Evolutionary conservation across 1,284 basidiomycete genomes (phyloP).

Genomic region (Mycena sp.): DNA sequence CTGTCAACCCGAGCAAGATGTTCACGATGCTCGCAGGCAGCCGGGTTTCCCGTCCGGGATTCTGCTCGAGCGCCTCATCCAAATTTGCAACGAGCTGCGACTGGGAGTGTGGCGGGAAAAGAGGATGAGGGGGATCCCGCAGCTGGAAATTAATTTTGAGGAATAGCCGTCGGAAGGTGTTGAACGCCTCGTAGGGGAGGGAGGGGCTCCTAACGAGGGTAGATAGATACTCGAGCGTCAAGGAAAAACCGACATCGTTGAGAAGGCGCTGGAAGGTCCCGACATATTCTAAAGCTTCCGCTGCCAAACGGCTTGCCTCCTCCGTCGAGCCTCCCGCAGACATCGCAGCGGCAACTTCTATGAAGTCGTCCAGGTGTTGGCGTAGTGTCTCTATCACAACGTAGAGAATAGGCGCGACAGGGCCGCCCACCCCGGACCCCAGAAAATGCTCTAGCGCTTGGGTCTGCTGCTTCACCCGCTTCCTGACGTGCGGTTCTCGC

Average conservation of each 20-base stretch:
- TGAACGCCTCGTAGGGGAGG: constrained; percentile 46
- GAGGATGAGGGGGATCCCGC: not conserved
- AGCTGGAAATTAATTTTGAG: constrained; percentile 37
- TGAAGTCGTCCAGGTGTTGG: constrained; percentile 32
- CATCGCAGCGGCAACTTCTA: constrained; percentile 21
- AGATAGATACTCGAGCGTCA: constrained; percentile 41
- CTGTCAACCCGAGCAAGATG: constrained; percentile 42
- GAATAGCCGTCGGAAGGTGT: constrained; percentile 48
- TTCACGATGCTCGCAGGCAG: constrained; percentile 44
- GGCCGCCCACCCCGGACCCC: constrained; percentile 20
- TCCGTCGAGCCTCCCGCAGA: constrained; percentile 14
- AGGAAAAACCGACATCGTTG: constrained; percentile 42
- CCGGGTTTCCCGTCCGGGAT: constrained; percentile 33
- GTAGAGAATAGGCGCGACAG: constrained; percentile 29
- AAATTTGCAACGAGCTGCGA: constrained; percentile 38
- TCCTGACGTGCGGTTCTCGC: constrained; percentile 1
- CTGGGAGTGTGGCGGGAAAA: constrained; percentile 37
- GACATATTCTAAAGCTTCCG: constrained; percentile 34
- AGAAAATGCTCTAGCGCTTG: constrained; percentile 27
- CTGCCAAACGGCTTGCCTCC: constrained; percentile 16
- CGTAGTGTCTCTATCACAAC: constrained; percentile 32
- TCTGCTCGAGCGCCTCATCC: constrained; percentile 43
- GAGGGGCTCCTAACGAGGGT: constrained; percentile 27
- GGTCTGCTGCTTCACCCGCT: constrained; percentile 22
- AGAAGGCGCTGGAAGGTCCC: constrained; percentile 36